These are phyloP conservation scores for Nakazawaea wickerhamii DNA, from an alignment of 805 yeast genomes.

Conservation along the genomic window DNA sequence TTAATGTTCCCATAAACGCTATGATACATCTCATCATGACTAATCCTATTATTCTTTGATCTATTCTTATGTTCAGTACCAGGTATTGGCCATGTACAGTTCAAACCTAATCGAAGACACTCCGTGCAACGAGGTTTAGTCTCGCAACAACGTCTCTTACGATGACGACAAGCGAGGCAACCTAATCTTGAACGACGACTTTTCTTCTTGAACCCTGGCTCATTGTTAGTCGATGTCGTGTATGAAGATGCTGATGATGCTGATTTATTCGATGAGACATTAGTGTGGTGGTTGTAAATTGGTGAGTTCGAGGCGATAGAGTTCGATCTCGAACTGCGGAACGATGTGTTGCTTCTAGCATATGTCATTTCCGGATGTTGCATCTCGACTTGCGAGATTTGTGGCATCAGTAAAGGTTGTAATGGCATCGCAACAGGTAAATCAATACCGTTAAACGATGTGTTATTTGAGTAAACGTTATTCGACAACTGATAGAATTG, in stretches of 20 bases:
- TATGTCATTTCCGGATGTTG: background rate
- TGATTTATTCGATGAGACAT: too few species aligned
- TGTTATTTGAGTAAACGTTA: too few species aligned
- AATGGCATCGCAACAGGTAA: background rate
- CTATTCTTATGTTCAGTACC: slow-evolving; percentile 59
- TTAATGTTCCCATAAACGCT: slow-evolving; percentile 53
- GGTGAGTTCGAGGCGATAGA: background rate
- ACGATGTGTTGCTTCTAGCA: background rate
- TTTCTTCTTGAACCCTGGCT: slow-evolving; percentile 17
- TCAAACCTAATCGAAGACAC: slow-evolving; percentile 57
- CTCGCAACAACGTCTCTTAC: slow-evolving; percentile 80
- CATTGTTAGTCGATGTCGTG: background rate
- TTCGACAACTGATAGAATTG: background rate
- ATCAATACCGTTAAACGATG: background rate
- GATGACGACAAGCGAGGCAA: slow-evolving; percentile 68
- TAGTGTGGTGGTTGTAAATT: background rate
- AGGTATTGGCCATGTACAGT: slow-evolving; percentile 71
- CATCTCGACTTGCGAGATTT: background rate
- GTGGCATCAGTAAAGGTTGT: background rate
- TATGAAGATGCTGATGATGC: background rate
- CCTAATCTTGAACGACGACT: slow-evolving; percentile 63
- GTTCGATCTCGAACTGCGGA: slow-evolving; percentile 5
- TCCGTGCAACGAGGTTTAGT: slow-evolving; percentile 60
- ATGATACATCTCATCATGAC: slow-evolving; percentile 49
- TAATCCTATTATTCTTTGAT: slow-evolving; percentile 43